phyloP scores from a whole-genome alignment of 495 filamentous ascomycete species.

The Penicillium cataractarum region DNA sequence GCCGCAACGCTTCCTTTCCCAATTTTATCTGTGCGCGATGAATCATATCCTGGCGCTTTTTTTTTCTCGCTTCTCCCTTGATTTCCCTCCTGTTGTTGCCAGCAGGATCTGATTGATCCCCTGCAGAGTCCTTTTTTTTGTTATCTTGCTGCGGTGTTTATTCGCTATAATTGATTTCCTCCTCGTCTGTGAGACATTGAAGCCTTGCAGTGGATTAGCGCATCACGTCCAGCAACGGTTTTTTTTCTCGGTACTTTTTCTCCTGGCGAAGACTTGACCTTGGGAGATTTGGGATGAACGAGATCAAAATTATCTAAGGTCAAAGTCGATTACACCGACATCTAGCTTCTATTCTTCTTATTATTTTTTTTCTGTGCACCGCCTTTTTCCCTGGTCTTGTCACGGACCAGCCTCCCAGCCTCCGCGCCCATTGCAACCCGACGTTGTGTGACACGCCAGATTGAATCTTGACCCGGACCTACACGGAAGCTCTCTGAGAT shows the following conservation, averaged over 20 bases:
- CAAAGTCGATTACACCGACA: conserved; percentile 22
- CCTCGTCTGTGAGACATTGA: conserved; percentile 25
- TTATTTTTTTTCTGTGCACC: conserved; percentile 15
- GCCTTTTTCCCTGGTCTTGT: conserved; percentile 24
- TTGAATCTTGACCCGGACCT: conserved; percentile 18
- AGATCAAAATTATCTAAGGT: conserved; percentile 11
- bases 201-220: conserved; percentile 35
- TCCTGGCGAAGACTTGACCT: conserved; percentile 5
- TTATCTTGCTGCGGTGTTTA: conserved; percentile 17
- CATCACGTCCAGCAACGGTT: conserved; percentile 18
- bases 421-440: conserved; percentile 35
- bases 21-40: conserved; percentile 36
- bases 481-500: conserved; percentile 6
- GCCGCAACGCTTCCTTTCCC: conserved; percentile 33
- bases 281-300: conserved; percentile 3
- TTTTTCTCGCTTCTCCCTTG: conserved; percentile 4
- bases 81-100: conserved; percentile 6
- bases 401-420: conserved; percentile 33
- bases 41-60: conserved; percentile 28
- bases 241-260: conserved; percentile 18
- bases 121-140: conserved; percentile 33
- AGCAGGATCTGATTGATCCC: conserved; percentile 25
- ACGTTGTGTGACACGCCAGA: conserved; percentile 34
- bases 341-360: conserved; percentile 4
- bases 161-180: neutral